Evolutionary conservation across 2,329 filamentous ascomycete genomes (phyloP).

Genomic region (Colletotrichum sp.): DNA sequence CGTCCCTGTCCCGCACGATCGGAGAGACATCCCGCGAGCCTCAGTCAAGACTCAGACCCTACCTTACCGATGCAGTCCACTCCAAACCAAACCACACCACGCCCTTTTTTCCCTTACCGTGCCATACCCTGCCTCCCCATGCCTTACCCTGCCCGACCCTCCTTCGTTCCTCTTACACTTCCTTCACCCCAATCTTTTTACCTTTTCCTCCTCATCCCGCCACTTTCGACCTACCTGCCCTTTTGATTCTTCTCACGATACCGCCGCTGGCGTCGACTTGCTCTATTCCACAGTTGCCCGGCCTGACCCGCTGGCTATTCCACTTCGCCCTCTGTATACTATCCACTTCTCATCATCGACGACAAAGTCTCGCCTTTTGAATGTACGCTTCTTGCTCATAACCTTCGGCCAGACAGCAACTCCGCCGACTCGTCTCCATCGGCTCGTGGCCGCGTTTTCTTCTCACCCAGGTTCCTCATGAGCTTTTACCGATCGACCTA

Average conservation of each 20-base stretch:
- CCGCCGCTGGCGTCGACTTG: not conserved
- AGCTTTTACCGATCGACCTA: conserved; percentile 12
- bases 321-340: not conserved
- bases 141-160: conserved; percentile 6
- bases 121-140: not conserved
- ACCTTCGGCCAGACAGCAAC: not conserved
- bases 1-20: conserved; percentile 4
- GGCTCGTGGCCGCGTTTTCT: not conserved
- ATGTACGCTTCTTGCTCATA: not conserved
- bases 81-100: conserved; percentile 2
- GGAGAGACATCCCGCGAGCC: conserved; percentile 18
- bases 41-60: conserved; percentile 14
- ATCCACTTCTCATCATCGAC: not conserved
- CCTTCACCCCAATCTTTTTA: not conserved
- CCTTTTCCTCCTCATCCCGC: not conserved
- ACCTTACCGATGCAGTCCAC: not conserved
- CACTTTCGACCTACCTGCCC: not conserved
- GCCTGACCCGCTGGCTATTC: not conserved
- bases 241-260: not conserved
- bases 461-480: conserved; percentile 3
- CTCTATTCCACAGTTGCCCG: not conserved
- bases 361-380: not conserved
- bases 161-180: not conserved
- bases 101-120: not conserved
- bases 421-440: not conserved